A percentile compares a stretch with the other conserved stretches of the same genome.
phyloP scores from a whole-genome alignment of 768 basidiomycete species.

The Boletus pseudo-olivaceus region DNA sequence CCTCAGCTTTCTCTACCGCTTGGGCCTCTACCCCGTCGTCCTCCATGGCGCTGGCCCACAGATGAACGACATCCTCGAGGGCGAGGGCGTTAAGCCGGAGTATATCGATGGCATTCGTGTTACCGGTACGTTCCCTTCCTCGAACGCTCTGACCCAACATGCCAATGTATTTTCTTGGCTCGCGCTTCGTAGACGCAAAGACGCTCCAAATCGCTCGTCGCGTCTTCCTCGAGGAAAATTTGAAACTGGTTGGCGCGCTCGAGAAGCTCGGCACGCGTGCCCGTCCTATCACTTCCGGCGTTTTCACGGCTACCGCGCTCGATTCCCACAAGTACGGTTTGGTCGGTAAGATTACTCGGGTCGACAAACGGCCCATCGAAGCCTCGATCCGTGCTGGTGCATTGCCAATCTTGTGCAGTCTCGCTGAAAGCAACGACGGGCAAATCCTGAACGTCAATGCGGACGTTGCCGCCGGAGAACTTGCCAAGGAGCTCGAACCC shows the following conservation, averaged over 20 bases:
- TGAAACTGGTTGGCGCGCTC: conserved; percentile 88
- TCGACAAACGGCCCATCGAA: conserved; percentile 96
- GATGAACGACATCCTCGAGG: conserved; percentile 88
- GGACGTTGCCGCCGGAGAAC: conserved; percentile 96
- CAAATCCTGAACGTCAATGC: conserved; percentile 99
- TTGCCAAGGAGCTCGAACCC: conserved; percentile 96
- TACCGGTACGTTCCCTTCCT: conserved; percentile 58
- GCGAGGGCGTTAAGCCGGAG: conserved; percentile 91
- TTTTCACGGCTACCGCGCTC: conserved; percentile 96
- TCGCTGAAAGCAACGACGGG: conserved; percentile 94
- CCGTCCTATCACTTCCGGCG: conserved; percentile 95
- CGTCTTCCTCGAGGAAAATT: conserved; percentile 96
- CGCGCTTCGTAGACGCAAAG: conserved; percentile 64
- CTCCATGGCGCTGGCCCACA: conserved; percentile 97
- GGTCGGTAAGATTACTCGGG: conserved; percentile 91
- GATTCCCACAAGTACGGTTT: conserved; percentile 93
- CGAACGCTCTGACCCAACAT: neutral
- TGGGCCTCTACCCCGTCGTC: conserved; percentile 97
- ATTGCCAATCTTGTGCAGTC: conserved; percentile 89
- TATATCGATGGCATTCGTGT: conserved; percentile 98
- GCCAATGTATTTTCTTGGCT: neutral
- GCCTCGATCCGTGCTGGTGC: conserved; percentile 95
- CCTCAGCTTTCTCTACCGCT: conserved; percentile 92
- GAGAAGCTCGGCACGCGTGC: conserved; percentile 96
- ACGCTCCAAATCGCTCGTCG: conserved; percentile 92